Percentiles rank a stretch among this genome's conserved stretches.
These are phyloP conservation scores for Pichia manshurica DNA, from an alignment of 805 yeast genomes.

Conservation along the genomic window DNA sequence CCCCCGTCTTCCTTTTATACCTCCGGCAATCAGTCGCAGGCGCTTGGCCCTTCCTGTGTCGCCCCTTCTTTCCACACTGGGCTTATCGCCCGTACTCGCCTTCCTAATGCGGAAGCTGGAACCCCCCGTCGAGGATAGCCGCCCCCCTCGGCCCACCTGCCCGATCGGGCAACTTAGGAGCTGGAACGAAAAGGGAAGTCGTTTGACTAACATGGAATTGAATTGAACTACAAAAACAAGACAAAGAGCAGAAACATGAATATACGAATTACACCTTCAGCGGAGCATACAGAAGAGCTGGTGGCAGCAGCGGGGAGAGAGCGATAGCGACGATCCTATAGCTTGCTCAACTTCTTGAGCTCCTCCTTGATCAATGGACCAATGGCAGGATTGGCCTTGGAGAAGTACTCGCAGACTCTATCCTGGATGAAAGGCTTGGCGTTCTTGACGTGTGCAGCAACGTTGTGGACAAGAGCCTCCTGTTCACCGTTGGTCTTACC, in stretches of 20 bases:
- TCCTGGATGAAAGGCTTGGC: constrained; percentile 78
- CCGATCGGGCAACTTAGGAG: neutral
- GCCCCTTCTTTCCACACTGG: too few species aligned
- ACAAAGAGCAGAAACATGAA: neutral
- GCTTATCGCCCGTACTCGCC: constrained; percentile 2
- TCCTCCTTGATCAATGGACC: constrained; percentile 65
- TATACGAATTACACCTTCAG: too few species aligned
- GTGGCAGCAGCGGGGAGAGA: too few species aligned
- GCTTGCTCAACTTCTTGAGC: constrained; percentile 16
- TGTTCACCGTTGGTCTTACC: constrained; percentile 79
- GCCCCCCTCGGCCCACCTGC: neutral
- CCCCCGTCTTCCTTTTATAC: neutral
- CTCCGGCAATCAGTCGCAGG: too few species aligned
- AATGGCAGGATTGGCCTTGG: constrained; percentile 63
- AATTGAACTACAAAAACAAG: too few species aligned
- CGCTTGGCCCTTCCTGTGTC: too few species aligned
- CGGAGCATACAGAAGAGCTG: too few species aligned
- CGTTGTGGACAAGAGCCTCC: constrained; percentile 73
- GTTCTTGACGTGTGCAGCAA: constrained; percentile 63
- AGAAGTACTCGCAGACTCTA: constrained; percentile 69
- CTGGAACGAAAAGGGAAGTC: too few species aligned
- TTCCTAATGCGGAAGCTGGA: constrained; percentile 3
- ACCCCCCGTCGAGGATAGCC: neutral
- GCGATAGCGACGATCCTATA: constrained; percentile 1
- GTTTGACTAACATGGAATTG: too few species aligned